Conservation (phyloP, 495 filamentous ascomycete species). For the Aspergillus taichungensis region DNA sequence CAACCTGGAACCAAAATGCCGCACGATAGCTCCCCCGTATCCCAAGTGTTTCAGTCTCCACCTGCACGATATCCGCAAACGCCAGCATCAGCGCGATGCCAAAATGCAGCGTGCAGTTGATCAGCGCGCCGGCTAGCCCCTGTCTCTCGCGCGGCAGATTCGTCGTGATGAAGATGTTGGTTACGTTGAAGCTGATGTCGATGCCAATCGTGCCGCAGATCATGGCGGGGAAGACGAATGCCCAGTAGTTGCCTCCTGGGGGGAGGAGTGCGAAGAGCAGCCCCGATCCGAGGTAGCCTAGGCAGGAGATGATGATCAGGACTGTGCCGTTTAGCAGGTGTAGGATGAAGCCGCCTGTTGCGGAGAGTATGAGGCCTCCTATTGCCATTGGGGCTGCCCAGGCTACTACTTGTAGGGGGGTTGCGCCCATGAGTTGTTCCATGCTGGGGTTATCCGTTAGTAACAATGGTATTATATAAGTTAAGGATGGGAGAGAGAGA, state of each 20-base stretch:
- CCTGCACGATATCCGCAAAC: constrained; percentile 61
- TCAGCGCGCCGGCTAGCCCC: constrained; percentile 65
- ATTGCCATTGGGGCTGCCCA: constrained; percentile 73
- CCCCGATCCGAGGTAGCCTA: constrained; percentile 54
- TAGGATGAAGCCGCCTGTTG: constrained; percentile 64
- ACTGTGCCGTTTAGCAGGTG: constrained; percentile 67
- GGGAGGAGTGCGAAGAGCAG: constrained; percentile 69
- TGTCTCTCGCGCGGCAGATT: constrained; percentile 60
- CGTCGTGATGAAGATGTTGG: constrained; percentile 79
- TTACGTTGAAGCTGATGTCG: constrained; percentile 75
- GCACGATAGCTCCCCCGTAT: constrained; percentile 47
- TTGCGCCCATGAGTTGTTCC: constrained; percentile 54
- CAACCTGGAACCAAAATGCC: constrained; percentile 62
- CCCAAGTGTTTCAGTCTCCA: constrained; percentile 38
- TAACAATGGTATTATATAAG: no score
- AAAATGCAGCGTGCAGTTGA: constrained; percentile 60
- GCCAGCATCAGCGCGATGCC: constrained; percentile 77
- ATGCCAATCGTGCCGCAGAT: constrained; percentile 71
- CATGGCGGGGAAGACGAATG: constrained; percentile 76
- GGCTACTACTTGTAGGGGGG: constrained; percentile 62
- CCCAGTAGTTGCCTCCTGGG: constrained; percentile 52
- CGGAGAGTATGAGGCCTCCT: constrained; percentile 65
- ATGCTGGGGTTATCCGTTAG: constrained; percentile 36
- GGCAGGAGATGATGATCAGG: constrained; percentile 57
- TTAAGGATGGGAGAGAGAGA: neutral